Conservation (phyloP, 257 asterid genomes). For the Solanum pinnatisectum region DNA sequence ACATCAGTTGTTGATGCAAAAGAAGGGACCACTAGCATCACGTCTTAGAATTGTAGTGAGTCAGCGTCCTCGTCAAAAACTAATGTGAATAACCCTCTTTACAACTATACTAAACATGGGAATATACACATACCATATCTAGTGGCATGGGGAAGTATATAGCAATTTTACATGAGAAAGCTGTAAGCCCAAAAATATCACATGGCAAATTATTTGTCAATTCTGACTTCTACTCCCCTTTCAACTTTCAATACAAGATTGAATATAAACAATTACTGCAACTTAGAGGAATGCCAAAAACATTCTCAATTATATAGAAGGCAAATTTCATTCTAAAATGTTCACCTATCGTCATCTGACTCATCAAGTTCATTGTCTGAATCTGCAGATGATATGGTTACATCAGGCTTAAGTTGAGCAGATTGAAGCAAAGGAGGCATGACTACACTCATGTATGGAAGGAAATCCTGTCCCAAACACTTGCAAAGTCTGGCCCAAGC, state of each 20-base stretch:
- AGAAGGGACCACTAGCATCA: background rate
- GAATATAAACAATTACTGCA: background rate
- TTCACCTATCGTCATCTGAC: slow-evolving; percentile 81
- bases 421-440: slow-evolving; percentile 94
- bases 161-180: background rate
- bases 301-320: background rate
- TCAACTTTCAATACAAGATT: background rate
- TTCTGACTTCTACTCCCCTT: background rate
- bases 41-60: background rate
- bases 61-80: background rate
- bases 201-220: background rate
- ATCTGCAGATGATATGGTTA: slow-evolving; percentile 74
- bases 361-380: slow-evolving; percentile 77
- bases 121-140: background rate
- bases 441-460: slow-evolving; percentile 87
- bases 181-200: background rate
- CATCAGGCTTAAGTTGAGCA: slow-evolving; percentile 94
- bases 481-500: slow-evolving; percentile 99
- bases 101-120: background rate
- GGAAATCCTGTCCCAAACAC: slow-evolving; percentile 94
- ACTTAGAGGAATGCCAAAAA: background rate
- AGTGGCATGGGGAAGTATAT: background rate
- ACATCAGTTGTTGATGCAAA: background rate
- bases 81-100: background rate
- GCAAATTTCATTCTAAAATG: background rate